Percentiles rank a stretch among this genome's conserved stretches.
Conservation (phyloP, 2,329 filamentous ascomycete genomes). For the Polytolypa hystricis region DNA sequence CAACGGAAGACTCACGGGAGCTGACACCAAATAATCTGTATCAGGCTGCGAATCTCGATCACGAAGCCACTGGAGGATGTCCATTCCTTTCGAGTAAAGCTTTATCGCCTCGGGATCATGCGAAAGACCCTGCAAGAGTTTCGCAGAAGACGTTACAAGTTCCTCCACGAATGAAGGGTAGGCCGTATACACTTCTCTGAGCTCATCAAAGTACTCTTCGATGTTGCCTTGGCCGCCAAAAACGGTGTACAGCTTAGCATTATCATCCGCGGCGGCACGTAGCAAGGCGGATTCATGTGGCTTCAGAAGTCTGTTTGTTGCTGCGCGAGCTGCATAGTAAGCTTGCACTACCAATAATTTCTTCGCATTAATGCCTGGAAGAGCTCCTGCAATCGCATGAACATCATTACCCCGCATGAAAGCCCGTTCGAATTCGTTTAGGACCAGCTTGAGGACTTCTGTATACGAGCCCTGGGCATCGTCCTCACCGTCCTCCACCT, state of each 20-base stretch:
- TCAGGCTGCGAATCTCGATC: conserved; percentile 84
- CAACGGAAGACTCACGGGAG: conserved; percentile 87
- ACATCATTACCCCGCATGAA: conserved; percentile 95
- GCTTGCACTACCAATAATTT: conserved; percentile 80
- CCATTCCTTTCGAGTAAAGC: conserved; percentile 92
- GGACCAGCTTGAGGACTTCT: conserved; percentile 80
- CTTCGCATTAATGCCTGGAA: conserved; percentile 87
- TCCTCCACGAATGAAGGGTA: conserved; percentile 87
- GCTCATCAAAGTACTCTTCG: conserved; percentile 97
- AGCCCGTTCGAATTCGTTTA: conserved; percentile 93
- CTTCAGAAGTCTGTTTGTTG: conserved; percentile 75
- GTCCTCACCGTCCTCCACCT: conserved; percentile 89
- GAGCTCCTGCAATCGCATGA: conserved; percentile 71
- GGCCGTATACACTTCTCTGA: conserved; percentile 79
- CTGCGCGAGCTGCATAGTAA: conserved; percentile 83
- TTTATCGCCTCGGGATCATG: conserved; percentile 81
- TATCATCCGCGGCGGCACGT: conserved; percentile 72
- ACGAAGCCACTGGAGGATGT: conserved; percentile 88
- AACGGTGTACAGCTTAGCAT: conserved; percentile 80
- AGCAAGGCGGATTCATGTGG: conserved; percentile 88
- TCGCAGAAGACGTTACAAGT: conserved; percentile 67
- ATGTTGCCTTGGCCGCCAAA: conserved; percentile 98
- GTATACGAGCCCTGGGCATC: conserved; percentile 78
- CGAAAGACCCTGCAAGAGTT: conserved; percentile 75
- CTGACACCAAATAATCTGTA: conserved; percentile 85